Conservation (phyloP, 169 alveolate genomes). For the Miamiensis avidus region DNA sequence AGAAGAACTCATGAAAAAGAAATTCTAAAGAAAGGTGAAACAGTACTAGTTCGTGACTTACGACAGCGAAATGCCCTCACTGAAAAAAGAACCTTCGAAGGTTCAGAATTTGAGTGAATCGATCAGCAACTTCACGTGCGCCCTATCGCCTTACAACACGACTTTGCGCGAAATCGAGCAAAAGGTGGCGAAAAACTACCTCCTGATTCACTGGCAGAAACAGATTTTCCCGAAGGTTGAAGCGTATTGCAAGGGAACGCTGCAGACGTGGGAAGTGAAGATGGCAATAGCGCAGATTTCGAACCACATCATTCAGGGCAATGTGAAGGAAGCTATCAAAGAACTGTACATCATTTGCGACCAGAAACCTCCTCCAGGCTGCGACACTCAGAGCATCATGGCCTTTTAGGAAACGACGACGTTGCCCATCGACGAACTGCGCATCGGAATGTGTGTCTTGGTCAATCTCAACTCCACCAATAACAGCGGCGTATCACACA, state of each 20-base stretch:
- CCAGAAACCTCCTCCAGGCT: not conserved
- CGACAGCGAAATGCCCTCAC: not conserved
- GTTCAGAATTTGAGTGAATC: not conserved
- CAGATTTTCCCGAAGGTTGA: not conserved
- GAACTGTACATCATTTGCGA: not conserved
- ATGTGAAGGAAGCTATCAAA: not conserved
- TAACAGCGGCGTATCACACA: too few species aligned
- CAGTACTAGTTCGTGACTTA: too few species aligned
- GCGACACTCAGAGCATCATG: not conserved
- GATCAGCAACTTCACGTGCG: not conserved
- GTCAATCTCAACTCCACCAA: not conserved
- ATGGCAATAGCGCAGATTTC: not conserved
- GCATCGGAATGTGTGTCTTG: not conserved
- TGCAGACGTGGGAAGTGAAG: not conserved
- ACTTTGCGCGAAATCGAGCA: not conserved
- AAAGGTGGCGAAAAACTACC: not conserved
- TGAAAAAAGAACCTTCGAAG: not conserved
- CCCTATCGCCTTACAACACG: not conserved
- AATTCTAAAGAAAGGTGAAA: too few species aligned
- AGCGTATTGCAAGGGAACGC: not conserved
- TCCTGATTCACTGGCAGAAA: not conserved
- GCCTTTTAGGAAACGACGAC: not conserved
- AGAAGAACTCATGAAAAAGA: too few species aligned
- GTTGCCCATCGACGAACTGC: not conserved
- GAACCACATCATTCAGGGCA: not conserved